Evolutionary conservation across 331 rosid genomes (phyloP), one percentile per base, ranked within the genome.

Genomic region (Pyrus hybrid): DNA sequence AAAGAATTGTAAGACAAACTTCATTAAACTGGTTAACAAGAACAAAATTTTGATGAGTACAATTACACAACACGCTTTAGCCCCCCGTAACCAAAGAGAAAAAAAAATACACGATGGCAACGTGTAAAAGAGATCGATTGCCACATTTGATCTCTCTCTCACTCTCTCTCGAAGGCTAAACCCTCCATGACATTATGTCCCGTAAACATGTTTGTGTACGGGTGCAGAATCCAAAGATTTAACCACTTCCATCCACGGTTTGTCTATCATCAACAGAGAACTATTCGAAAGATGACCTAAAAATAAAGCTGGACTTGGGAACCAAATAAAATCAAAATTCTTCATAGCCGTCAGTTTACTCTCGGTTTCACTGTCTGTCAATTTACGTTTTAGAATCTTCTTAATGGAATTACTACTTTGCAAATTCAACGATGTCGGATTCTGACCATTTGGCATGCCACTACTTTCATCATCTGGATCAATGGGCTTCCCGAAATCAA

Each of bases 151-250:
- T 64, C 81, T 68, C 80, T 84, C 86, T 70, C 67, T 57, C 43
- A 2, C 47, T 1, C 47, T 37, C 45, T 41, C 47, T 41, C 47
- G 47, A 79, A 58, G 80, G 89, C 86, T 75, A 83, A 83, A 73
- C 74, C 66, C 79, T 80, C 78, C 51, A 65, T 61, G 69, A 61
- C 62, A 28, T 25, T 80, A 95, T 37, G 98, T 75, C 75, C 98
- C 99, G 66, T 63, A 95, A 64, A 89, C 81, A 84, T 95, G 98
- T 88, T 88, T 91, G 93, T 95, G 96, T 63, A 95, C 90, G 12
- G 97, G 99, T 78, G 76, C 76, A 43, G 92, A 81, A 65, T 90
- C 96, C 51, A 95, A 84, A 70, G 83, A 85, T 72, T 80, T 90
- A 65, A 87, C 87, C 68, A 92, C 97, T 80, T 90, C 93, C 68